A percentile compares a stretch with the other conserved stretches of the same genome.
These are phyloP conservation scores for Stagonosporopsis vannaccii DNA, from an alignment of 2,329 filamentous ascomycete genomes.

Conservation along the genomic window DNA sequence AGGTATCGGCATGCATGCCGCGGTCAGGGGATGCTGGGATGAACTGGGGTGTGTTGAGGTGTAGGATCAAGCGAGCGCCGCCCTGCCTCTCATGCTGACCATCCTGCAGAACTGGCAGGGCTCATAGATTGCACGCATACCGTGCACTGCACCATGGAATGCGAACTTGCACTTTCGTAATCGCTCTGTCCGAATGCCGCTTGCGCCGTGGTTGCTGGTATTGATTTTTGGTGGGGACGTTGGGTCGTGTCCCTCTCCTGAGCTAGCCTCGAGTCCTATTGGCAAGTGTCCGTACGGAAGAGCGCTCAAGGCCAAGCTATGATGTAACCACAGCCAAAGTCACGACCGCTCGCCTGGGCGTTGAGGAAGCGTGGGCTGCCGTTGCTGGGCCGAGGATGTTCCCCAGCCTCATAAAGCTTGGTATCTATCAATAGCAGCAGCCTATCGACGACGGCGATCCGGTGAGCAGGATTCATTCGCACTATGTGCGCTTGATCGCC, in stretches of 20 bases:
- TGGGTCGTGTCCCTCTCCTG: constrained; percentile 6
- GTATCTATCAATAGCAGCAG: constrained; percentile 20
- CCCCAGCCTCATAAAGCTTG: constrained; percentile 20
- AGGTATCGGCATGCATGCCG: constrained; percentile 22
- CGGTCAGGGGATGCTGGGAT: constrained; percentile 10
- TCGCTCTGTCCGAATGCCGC: not conserved
- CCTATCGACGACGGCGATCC: constrained; percentile 2
- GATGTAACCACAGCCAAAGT: constrained; percentile 20
- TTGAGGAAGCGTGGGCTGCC: constrained; percentile 15
- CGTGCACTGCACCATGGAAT: constrained; percentile 7
- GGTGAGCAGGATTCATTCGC: constrained; percentile 1
- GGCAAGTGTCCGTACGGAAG: constrained; percentile 11
- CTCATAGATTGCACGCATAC: constrained; percentile 10
- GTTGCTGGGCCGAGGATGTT: constrained; percentile 11
- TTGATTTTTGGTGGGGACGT: constrained; percentile 14
- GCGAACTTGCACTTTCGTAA: not conserved
- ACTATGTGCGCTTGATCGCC: constrained; percentile 10
- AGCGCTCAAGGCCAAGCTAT: constrained; percentile 7
- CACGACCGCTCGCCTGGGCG: constrained; percentile 10
- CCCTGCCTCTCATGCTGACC: constrained; percentile 11
- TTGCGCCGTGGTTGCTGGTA: constrained; percentile 12
- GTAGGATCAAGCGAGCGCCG: constrained; percentile 23
- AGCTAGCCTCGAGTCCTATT: constrained; percentile 6
- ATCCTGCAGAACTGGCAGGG: not conserved
- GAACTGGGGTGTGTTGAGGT: constrained; percentile 24